Conservation (phyloP, 164 flowering plant species). For the Houttuynia cordata region DNA sequence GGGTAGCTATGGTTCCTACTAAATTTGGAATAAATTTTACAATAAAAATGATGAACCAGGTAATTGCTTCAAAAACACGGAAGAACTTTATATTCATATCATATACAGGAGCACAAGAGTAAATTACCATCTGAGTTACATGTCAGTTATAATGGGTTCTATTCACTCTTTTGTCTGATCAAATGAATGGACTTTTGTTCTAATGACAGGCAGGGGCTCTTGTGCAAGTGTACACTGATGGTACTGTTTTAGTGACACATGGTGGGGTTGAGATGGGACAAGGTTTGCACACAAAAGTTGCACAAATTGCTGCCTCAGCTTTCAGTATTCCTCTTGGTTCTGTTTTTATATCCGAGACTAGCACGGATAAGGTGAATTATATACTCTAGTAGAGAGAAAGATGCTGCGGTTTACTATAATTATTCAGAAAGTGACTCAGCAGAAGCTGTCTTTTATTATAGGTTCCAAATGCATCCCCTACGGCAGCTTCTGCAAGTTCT, state of each 20-base stretch:
- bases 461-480: constrained; percentile 97
- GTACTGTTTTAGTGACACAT: constrained; percentile 93
- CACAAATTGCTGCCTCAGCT: constrained; percentile 92
- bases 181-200: neutral
- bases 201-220: constrained; percentile 84
- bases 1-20: constrained; percentile 87
- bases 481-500: constrained; percentile 99
- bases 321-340: constrained; percentile 81
- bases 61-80: constrained; percentile 7
- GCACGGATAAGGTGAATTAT: constrained; percentile 86
- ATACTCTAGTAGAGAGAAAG: neutral
- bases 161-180: neutral
- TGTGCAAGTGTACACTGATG: constrained; percentile 95
- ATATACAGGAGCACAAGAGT: neutral
- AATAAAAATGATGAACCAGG: constrained; percentile 90
- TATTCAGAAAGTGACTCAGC: neutral
- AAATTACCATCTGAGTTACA: neutral
- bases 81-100: neutral
- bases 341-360: constrained; percentile 94
- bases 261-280: constrained; percentile 99
- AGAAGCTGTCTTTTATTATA: constrained; percentile 6
- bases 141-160: neutral
- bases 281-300: constrained; percentile 96
- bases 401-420: neutral
- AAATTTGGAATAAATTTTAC: constrained; percentile 95